Evolutionary conservation across 345 rosid genomes (phyloP), one percentile per base, ranked within the genome.

Genomic region (Brassica incana): DNA sequence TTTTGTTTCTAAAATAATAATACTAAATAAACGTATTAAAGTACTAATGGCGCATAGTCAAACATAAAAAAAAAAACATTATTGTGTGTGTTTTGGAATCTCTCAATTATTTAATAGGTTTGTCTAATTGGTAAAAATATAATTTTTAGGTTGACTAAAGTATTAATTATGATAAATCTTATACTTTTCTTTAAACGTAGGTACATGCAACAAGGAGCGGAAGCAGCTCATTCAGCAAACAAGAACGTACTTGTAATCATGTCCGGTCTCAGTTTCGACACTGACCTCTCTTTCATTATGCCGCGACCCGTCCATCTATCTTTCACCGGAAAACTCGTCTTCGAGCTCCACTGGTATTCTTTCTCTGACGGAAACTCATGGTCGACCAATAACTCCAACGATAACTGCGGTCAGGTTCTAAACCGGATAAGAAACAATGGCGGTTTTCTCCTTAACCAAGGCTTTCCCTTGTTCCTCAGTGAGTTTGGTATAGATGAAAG

Each of bases 181-280:
- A 77, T 73, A 6, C 4, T 12, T 15, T 14, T 10, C 1, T 48
- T 11, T 10, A 1, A 30, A 71, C 76, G 16, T 64, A 75, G 92
- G 82, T 88, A 94, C 83, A 92, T 92, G 98, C 87, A 88, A 76
- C 83, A 78, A 78, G 98, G 98, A 70, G 99, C 98, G 0, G 99
- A 93, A 81, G 94, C 94, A 8, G 96, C 91, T 70, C 97, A 95
- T 80, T 71, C 88, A 36, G 89, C 90, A 61, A 95, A 95, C 80
- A 97, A 97, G n/a, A 79, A 91, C 43, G 88, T 93, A 72, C 93
- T 95, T 3, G 95, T 95, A 15, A 90, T 95, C 61, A 87, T 95
- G 15, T 95, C 99, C 0, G 97, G 99, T 36, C 86, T 95, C 72
- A 87, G 61, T 75, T 95, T 85, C 35, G 99, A 91, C 84, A 78